Percentiles rank a stretch among this genome's conserved stretches.
These are phyloP conservation scores for Camellia granthamiana DNA, from an alignment of 148 eudicot species.

Conservation along the genomic window DNA sequence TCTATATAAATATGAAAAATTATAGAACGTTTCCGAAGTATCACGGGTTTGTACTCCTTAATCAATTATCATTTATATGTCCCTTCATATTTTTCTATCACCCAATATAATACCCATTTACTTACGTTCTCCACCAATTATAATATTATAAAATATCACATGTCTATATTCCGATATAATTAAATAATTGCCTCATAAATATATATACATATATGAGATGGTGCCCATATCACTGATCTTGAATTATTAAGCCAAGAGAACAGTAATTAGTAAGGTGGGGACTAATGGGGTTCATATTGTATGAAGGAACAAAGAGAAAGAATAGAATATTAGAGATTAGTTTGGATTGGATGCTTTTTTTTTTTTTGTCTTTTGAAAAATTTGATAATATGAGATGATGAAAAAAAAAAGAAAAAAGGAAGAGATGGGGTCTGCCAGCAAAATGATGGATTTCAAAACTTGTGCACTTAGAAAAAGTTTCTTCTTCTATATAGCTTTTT, in stretches of 20 bases:
- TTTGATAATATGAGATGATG: constrained; percentile 8
- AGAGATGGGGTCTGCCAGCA: neutral
- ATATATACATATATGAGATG: too few species aligned
- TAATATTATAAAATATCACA: too few species aligned
- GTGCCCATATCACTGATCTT: neutral
- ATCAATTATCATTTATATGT: neutral
- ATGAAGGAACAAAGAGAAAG: constrained; percentile 6
- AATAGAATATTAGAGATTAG: constrained; percentile 15
- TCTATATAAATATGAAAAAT: neutral
- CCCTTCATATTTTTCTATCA: too few species aligned
- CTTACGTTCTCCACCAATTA: too few species aligned
- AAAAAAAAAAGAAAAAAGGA: neutral
- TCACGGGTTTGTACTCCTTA: too few species aligned
- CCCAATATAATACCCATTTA: too few species aligned
- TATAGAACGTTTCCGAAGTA: too few species aligned
- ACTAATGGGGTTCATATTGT: constrained; percentile 6
- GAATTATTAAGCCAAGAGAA: constrained; percentile 13
- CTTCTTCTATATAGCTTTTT: neutral
- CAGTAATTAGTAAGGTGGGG: constrained; percentile 14
- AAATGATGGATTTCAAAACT: constrained; percentile 18
- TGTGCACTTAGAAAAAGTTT: constrained; percentile 9
- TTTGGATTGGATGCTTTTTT: constrained; percentile 28
- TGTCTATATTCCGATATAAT: too few species aligned
- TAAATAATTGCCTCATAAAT: too few species aligned
- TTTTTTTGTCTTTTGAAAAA: constrained; percentile 24